These are phyloP conservation scores for Thelonectria rubi DNA, from an alignment of 2,329 filamentous ascomycete genomes.

Conservation along the genomic window DNA sequence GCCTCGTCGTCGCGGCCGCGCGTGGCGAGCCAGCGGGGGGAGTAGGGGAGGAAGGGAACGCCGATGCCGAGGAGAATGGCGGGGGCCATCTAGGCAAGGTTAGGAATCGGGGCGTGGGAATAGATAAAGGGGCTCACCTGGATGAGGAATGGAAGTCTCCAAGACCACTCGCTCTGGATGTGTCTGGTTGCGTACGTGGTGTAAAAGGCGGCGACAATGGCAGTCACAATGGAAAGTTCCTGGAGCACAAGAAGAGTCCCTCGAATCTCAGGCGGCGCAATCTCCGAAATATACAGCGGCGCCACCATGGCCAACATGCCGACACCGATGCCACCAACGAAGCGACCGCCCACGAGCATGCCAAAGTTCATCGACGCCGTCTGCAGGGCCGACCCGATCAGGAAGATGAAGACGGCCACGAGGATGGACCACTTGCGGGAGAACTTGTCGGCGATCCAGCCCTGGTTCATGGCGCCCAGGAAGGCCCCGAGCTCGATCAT, in stretches of 20 bases:
- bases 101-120: background rate
- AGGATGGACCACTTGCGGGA: constrained; percentile 47
- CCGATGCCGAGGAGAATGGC: constrained; percentile 37
- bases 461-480: constrained; percentile 25
- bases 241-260: constrained; percentile 56
- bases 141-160: constrained; percentile 43
- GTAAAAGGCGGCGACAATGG: constrained; percentile 46
- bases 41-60: constrained; percentile 38
- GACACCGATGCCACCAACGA: constrained; percentile 55
- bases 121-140: constrained; percentile 16
- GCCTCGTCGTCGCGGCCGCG: constrained; percentile 20
- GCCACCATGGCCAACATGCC: constrained; percentile 52
- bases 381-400: constrained; percentile 56
- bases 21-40: constrained; percentile 32
- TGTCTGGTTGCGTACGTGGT: constrained; percentile 44
- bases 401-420: constrained; percentile 46
- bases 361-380: constrained; percentile 51
- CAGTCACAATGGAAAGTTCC: constrained; percentile 46
- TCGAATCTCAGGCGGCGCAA: constrained; percentile 58
- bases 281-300: constrained; percentile 56
- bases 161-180: constrained; percentile 40
- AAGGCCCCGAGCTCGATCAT: constrained; percentile 56
- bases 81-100: constrained; percentile 32
- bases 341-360: constrained; percentile 55
- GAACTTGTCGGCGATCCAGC: constrained; percentile 38